phyloP scores from a whole-genome alignment of 2,329 filamentous ascomycete species.

The Neurospora crassa region DNA sequence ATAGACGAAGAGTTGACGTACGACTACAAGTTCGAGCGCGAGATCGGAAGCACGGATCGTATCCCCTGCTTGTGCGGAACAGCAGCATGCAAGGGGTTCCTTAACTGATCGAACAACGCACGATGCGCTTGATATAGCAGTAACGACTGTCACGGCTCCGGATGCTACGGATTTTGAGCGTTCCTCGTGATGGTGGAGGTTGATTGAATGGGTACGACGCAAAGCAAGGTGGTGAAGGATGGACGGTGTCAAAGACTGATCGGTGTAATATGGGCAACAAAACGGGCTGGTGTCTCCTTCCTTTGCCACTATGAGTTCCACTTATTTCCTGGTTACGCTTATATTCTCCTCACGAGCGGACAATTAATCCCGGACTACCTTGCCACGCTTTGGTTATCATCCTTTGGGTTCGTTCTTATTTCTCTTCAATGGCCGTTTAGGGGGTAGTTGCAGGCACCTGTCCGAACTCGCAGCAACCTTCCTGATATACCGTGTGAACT shows the following conservation, averaged over 20 bases:
- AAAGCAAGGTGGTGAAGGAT: background rate
- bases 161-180: background rate
- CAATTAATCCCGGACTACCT: background rate
- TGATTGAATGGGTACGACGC: background rate
- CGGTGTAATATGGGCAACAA: background rate
- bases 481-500: background rate
- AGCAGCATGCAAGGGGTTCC: conserved; percentile 93
- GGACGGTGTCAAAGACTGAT: background rate
- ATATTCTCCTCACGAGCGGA: background rate
- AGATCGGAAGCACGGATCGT: conserved; percentile 87
- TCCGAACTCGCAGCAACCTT: background rate
- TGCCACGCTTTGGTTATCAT: background rate
- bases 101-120: conserved; percentile 56
- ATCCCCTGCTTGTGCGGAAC: conserved; percentile 97
- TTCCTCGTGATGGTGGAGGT: background rate
- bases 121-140: background rate
- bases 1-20: conserved; percentile 97
- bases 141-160: background rate
- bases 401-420: background rate
- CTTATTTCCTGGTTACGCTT: background rate
- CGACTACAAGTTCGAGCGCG: conserved; percentile 99
- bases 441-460: background rate
- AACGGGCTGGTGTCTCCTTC: background rate
- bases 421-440: background rate
- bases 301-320: background rate